Percentiles rank a stretch among this genome's conserved stretches.
Conservation (phyloP, 2,329 filamentous ascomycete species). For the Bipolaris sorokiniana region DNA sequence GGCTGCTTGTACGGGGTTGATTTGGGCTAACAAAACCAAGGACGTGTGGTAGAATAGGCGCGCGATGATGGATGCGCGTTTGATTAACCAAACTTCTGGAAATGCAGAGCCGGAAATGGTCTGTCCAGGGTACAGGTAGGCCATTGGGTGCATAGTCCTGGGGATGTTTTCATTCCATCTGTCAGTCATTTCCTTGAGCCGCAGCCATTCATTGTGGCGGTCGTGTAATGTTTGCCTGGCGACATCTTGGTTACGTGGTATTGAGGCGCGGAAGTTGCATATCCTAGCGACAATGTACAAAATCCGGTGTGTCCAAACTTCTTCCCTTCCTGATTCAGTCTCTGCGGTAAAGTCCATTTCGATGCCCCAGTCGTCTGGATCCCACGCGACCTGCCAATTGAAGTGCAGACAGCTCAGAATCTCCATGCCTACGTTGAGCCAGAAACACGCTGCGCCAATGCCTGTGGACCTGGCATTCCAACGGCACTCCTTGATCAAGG, state of each 20-base stretch:
- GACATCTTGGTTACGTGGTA: constrained; percentile 65
- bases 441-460: constrained; percentile 87
- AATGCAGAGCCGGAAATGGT: constrained; percentile 75
- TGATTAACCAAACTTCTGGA: constrained; percentile 87
- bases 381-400: constrained; percentile 86
- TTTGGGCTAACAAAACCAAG: constrained; percentile 79
- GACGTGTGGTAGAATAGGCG: constrained; percentile 89
- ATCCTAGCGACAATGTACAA: constrained; percentile 88
- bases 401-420: constrained; percentile 86
- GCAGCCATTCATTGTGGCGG: constrained; percentile 76
- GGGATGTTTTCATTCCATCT: constrained; percentile 81
- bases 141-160: constrained; percentile 84
- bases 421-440: constrained; percentile 91
- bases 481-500: constrained; percentile 84
- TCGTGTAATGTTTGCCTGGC: constrained; percentile 67
- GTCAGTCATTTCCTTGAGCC: constrained; percentile 80
- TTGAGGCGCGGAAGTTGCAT: constrained; percentile 79
- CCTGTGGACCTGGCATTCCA: constrained; percentile 83
- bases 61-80: constrained; percentile 79
- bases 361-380: constrained; percentile 88
- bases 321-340: constrained; percentile 69
- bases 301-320: constrained; percentile 87
- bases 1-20: constrained; percentile 71
- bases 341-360: constrained; percentile 73
- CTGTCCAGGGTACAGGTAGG: constrained; percentile 72